Evolutionary conservation across 1,284 basidiomycete genomes (phyloP).

Genomic region (Apiotrichum gracile): DNA sequence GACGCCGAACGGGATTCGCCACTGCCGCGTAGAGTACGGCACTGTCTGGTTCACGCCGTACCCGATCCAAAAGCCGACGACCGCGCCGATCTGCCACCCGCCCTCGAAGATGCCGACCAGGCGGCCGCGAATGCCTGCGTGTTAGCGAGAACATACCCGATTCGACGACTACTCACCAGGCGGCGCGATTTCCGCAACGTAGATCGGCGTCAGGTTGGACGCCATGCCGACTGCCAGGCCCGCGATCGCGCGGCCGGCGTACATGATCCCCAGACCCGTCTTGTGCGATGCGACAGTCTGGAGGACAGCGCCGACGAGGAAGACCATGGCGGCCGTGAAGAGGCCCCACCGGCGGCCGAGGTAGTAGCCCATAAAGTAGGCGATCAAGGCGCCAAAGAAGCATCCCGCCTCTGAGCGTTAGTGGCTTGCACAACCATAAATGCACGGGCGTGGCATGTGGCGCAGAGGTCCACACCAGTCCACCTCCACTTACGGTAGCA

Average conservation of each 20-base stretch:
- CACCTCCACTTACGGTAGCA: no score
- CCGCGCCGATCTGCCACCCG: conserved; percentile 41
- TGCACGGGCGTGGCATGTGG: no score
- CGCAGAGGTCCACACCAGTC: no score
- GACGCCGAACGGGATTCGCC: conserved; percentile 53
- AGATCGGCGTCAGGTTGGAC: conserved; percentile 35
- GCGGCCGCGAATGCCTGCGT: conserved; percentile 44
- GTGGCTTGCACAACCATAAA: no score
- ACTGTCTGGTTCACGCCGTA: conserved; percentile 47
- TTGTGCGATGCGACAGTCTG: conserved; percentile 33
- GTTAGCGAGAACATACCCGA: no score
- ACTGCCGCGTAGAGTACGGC: conserved; percentile 39
- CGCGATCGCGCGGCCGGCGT: conserved; percentile 37
- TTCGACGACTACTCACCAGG: no score
- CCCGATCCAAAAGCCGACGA: conserved; percentile 50
- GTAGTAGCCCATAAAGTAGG: conserved; percentile 18
- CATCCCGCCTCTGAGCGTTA: conserved; percentile 21
- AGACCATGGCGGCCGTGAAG: conserved; percentile 30
- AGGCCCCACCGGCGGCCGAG: conserved; percentile 32
- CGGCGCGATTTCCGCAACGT: conserved; percentile 46
- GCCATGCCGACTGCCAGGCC: conserved; percentile 39
- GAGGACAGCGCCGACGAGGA: conserved; percentile 37
- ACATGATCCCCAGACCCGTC: conserved; percentile 26
- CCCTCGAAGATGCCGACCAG: conserved; percentile 53
- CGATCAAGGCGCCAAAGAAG: conserved; percentile 23